phyloP scores from a whole-genome alignment of 306 rosid genomes.

The Rosa multiflora region DNA sequence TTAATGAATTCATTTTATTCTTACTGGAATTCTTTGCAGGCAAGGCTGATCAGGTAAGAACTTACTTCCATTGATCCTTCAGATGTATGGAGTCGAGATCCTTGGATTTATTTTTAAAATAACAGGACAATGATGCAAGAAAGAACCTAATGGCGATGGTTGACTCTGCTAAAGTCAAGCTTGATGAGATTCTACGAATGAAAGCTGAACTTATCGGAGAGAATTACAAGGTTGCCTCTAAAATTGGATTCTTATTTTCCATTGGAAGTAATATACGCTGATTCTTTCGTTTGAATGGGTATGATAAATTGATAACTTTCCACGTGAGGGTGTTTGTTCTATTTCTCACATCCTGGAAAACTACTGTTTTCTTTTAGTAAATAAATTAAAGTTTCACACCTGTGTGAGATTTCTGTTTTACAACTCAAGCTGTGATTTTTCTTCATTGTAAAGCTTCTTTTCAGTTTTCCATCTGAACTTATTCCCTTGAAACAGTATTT shows the following conservation, averaged over 20 bases:
- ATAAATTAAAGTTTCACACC: neutral
- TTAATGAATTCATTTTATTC: constrained; percentile 10
- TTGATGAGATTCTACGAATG: constrained; percentile 48
- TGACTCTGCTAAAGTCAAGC: constrained; percentile 70
- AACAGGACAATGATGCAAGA: constrained; percentile 56
- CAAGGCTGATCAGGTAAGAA: constrained; percentile 43
- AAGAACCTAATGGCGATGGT: constrained; percentile 43
- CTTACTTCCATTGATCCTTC: constrained; percentile 24
- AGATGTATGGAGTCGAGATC: constrained; percentile 26
- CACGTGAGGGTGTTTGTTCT: neutral
- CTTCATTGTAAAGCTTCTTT: neutral
- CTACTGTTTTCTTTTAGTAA: neutral
- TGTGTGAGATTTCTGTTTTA: constrained; percentile 5
- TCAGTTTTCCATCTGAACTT: neutral
- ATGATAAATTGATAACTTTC: neutral
- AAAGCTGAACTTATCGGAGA: constrained; percentile 54
- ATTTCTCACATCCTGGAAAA: neutral
- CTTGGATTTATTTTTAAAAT: constrained; percentile 30
- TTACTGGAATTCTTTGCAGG: constrained; percentile 34
- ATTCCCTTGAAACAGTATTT: neutral
- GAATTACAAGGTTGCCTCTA: constrained; percentile 56
- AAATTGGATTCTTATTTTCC: constrained; percentile 20
- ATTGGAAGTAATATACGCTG: constrained; percentile 3
- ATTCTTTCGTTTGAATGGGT: constrained; percentile 5
- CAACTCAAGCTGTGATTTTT: constrained; percentile 6